Conservation (phyloP, 139 green algal genomes). For the Astrephomene gubernaculifera region DNA sequence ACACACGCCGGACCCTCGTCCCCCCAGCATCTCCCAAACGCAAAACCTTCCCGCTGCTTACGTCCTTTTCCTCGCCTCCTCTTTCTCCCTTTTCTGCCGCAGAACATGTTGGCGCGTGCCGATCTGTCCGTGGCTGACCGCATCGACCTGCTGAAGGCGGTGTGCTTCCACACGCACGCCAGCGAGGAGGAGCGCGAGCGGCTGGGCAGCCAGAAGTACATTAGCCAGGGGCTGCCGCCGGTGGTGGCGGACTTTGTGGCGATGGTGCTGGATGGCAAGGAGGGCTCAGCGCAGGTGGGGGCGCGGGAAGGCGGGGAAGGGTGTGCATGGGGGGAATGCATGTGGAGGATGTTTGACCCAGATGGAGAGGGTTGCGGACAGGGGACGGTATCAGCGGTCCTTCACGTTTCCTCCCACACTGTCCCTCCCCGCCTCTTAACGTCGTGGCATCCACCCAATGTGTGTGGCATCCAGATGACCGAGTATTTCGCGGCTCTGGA, state of each 20-base stretch:
- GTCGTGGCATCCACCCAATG: neutral
- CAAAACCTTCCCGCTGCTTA: too few species aligned
- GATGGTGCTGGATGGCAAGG: constrained; percentile 56
- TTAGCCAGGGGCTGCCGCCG: constrained; percentile 50
- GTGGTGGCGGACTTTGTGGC: constrained; percentile 57
- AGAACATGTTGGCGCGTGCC: constrained; percentile 47
- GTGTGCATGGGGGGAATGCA: neutral
- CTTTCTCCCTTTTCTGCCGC: neutral
- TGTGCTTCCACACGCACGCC: constrained; percentile 49
- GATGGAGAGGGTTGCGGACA: neutral
- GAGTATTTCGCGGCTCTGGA: constrained; percentile 66
- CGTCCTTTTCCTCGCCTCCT: neutral
- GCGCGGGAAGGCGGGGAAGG: neutral
- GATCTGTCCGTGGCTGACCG: constrained; percentile 50
- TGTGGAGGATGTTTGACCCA: neutral
- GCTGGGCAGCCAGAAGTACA: constrained; percentile 47
- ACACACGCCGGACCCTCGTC: too few species aligned
- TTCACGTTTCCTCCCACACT: neutral
- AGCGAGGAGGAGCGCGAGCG: constrained; percentile 18
- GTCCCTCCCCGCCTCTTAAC: neutral
- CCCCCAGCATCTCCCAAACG: too few species aligned
- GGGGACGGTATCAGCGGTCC: neutral
- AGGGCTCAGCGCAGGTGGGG: constrained; percentile 45
- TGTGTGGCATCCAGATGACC: constrained; percentile 8
- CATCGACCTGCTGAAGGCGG: constrained; percentile 56